Base-by-base conservation (phyloP, 352 stramenopile genomes). In the Salisapilia sapeloensis region DNA sequence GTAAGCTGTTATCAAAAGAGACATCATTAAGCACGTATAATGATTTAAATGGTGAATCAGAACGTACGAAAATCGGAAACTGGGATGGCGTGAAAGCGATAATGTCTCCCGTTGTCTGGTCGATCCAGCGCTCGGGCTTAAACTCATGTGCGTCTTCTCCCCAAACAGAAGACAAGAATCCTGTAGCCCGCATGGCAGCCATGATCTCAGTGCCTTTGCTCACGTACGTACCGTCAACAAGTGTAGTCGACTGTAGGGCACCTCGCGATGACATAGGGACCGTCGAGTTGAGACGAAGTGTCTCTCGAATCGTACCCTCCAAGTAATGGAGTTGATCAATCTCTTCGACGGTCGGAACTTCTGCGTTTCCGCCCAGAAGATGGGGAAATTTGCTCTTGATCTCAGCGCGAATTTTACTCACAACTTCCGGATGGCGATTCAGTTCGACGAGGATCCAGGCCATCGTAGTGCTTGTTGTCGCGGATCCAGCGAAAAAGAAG, bases 401-500 rank as follows among this genome's bases (percentile, higher is more conserved):
- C 29, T 86, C 71, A 7, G 55, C 45, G 1, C 57, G 47, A 16
- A 84, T 44, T 17, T 60, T 60, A 0, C 42, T 38, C 28, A 54
- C 35, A 1, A 79, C 52, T 11, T 70, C 34, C 9, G 72, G 75
- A 38, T 90, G 50, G 10, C 54, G 61, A 31, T 58, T 56, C 4
- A 92, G 42, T 37, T 62, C 58, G 35, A 77, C 65, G 17, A 90
- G 52, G 4, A 82, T 40, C 78, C 78, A 92, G 19, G 47, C 58
- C 16, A 91, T 32, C 19, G 70, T 71, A 33, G 33, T 53, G 1
- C 70, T 64, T 1, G 78, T 90, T 0, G 66, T 91, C 34, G 87
- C 78, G 17, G 72, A 59, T 3, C 72, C 78, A 12, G 61, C 76
- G 13, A 76, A 35, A 18, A 92, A 42, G 29, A 92, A 67, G 8